Percentiles rank a stretch among this genome's conserved stretches.
phyloP scores from a whole-genome alignment of 371 early-diverging fungal genomes.

The Mortierella sp. region DNA sequence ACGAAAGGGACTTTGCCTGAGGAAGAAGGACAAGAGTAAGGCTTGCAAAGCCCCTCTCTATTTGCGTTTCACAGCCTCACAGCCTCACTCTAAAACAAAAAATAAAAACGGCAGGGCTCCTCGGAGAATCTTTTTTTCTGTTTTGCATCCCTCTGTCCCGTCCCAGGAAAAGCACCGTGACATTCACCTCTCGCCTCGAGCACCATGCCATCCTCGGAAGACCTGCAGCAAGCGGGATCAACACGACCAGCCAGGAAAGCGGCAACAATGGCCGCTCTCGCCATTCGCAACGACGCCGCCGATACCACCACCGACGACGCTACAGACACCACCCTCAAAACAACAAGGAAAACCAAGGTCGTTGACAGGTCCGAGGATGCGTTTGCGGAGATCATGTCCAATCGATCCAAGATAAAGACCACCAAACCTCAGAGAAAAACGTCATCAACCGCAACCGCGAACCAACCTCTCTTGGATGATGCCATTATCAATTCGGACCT shows the following conservation, averaged over 20 bases:
- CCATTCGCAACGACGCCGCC: conserved; percentile 38
- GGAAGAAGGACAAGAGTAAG: not conserved
- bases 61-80: not conserved
- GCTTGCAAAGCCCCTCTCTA: too few species aligned
- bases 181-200: not conserved
- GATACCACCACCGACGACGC: conserved; percentile 23
- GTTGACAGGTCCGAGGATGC: conserved; percentile 13
- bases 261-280: conserved; percentile 46
- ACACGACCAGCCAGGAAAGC: conserved; percentile 33
- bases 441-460: not conserved
- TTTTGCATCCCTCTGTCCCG: not conserved
- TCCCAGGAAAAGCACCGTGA: not conserved
- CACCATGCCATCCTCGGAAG: conserved; percentile 12
- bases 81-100: not conserved
- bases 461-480: not conserved
- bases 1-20: not conserved
- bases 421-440: conserved; percentile 1
- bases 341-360: not conserved
- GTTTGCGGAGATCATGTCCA: conserved; percentile 32
- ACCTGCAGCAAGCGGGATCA: not conserved
- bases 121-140: not conserved
- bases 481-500: not conserved
- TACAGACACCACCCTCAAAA: not conserved
- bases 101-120: not conserved
- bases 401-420: conserved; percentile 10